A percentile compares a stretch with the other conserved stretches of the same genome.
Evolutionary conservation across 1,284 basidiomycete species (phyloP).

Genomic region (Microbotryum lychnidis-dioicae): DNA sequence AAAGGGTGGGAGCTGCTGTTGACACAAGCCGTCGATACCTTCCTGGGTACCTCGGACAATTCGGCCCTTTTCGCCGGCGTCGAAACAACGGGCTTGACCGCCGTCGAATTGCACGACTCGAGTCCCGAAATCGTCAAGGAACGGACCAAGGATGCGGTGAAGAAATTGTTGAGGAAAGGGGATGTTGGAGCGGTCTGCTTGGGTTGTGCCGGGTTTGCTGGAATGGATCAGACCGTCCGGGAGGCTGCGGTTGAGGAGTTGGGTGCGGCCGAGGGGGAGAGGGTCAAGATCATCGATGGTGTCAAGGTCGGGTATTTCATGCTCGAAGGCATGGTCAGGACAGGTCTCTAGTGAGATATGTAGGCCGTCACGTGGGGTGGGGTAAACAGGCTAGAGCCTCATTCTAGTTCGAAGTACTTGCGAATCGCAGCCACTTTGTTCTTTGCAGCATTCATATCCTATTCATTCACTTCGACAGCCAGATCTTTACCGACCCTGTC

Average conservation of each 20-base stretch:
- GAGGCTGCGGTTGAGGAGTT: constrained; percentile 29
- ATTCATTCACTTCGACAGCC: too few relatives aligned
- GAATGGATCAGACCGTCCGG: constrained; percentile 44
- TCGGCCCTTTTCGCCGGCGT: constrained; percentile 43
- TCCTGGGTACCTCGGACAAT: constrained; percentile 32
- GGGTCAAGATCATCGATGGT: constrained; percentile 46
- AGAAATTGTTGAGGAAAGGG: constrained; percentile 36
- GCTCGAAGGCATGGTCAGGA: constrained; percentile 11
- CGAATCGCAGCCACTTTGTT: too few relatives aligned
- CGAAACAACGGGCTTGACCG: constrained; percentile 45
- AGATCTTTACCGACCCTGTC: too few relatives aligned
- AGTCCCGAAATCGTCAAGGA: constrained; percentile 39
- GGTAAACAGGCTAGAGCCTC: too few relatives aligned
- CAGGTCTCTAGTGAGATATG: too few relatives aligned
- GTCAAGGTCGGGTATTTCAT: constrained; percentile 38
- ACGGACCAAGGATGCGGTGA: constrained; percentile 38
- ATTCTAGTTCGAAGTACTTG: too few relatives aligned
- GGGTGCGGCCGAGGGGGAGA: constrained; percentile 30
- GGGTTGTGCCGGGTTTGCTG: constrained; percentile 51
- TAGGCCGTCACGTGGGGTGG: too few relatives aligned
- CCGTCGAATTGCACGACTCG: constrained; percentile 45
- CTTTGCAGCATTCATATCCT: too few relatives aligned
- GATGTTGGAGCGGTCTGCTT: constrained; percentile 45
- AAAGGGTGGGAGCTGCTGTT: constrained; percentile 47
- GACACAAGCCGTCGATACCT: constrained; percentile 37